Evolutionary conservation across 345 rosid genomes (phyloP).

Genomic region (Rhizophora mangle): DNA sequence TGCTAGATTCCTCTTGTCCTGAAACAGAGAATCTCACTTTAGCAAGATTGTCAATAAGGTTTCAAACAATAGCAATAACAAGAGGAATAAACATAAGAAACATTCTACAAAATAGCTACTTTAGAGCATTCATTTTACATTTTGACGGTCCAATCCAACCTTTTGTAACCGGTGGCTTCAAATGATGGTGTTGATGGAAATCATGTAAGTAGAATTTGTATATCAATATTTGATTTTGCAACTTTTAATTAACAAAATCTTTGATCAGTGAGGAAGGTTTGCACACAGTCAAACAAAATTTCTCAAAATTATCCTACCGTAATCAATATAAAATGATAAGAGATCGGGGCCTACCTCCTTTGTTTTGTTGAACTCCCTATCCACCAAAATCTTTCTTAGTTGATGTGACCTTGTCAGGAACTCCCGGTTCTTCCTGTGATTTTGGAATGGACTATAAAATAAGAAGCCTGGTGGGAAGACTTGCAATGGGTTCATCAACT

Average conservation of each 20-base stretch:
- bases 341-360: constrained; percentile 25
- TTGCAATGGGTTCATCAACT: not conserved
- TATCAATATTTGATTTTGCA: no score
- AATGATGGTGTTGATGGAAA: no score
- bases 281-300: no score
- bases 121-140: not conserved
- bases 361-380: constrained; percentile 28
- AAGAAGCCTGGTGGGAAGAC: constrained; percentile 8
- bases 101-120: not conserved
- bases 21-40: constrained; percentile 33
- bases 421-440: not conserved
- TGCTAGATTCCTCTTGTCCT: constrained; percentile 9
- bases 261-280: no score
- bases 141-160: no score
- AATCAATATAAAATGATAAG: not conserved
- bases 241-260: no score
- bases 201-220: no score
- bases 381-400: constrained; percentile 6
- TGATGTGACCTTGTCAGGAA: not conserved
- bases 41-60: not conserved
- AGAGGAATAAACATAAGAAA: not conserved
- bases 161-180: no score
- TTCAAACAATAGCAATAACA: not conserved
- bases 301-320: no score
- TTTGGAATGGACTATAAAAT: constrained; percentile 1